phyloP scores from a whole-genome alignment of 192 early-diverging fungal genomes.

The Coemansia sp. region DNA sequence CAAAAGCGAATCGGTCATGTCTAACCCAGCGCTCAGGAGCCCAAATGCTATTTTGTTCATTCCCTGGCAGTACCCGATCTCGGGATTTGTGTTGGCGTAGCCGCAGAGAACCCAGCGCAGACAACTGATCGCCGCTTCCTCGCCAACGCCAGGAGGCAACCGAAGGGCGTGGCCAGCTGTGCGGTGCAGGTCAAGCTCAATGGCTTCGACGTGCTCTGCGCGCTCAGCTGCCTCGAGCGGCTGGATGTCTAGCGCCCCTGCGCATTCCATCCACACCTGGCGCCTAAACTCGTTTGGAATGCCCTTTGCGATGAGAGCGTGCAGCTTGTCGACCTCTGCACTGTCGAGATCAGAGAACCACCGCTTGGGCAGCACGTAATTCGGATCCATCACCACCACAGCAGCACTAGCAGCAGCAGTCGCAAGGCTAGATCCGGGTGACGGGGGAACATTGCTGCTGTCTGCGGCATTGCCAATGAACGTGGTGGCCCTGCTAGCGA shows the following conservation, averaged over 20 bases:
- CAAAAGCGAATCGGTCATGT: constrained; percentile 48
- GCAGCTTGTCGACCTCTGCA: constrained; percentile 7
- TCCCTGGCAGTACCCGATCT: constrained; percentile 60
- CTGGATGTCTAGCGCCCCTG: constrained; percentile 27
- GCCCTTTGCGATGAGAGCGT: constrained; percentile 27
- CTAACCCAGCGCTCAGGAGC: constrained; percentile 51
- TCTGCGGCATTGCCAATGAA: not conserved
- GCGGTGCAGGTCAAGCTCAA: constrained; percentile 49
- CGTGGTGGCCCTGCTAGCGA: constrained; percentile 11
- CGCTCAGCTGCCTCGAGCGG: not conserved
- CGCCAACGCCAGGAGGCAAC: not conserved
- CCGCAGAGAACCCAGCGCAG: constrained; percentile 42
- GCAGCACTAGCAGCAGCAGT: not conserved
- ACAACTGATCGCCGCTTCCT: constrained; percentile 2
- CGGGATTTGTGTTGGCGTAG: constrained; percentile 37
- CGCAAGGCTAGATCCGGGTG: not conserved
- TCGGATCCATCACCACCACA: not conserved
- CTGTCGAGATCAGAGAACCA: constrained; percentile 23
- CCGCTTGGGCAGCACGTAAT: constrained; percentile 20
- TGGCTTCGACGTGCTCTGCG: constrained; percentile 25
- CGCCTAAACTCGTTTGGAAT: constrained; percentile 31
- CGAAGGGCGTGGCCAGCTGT: constrained; percentile 6
- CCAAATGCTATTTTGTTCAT: constrained; percentile 60
- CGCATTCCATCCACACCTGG: constrained; percentile 50
- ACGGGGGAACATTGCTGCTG: constrained; percentile 3